Base-by-base conservation (phyloP, 371 early-diverging fungal species). In the Parasitella parasitica region DNA sequence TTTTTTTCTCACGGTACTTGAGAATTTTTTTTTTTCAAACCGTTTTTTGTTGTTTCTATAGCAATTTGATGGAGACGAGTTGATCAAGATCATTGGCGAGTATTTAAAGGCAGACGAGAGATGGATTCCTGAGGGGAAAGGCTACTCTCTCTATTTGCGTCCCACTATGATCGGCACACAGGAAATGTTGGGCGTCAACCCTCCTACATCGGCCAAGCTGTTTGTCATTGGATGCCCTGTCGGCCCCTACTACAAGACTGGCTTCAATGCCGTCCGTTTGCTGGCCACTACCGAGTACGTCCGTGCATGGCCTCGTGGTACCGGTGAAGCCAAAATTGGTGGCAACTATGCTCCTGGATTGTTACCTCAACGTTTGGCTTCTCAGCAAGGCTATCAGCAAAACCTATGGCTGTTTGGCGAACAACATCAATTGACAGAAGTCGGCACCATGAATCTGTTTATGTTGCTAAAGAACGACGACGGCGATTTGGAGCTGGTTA, bases 301-400 rank as follows among this genome's bases (percentile, higher is more conserved):
- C 22, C 90, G 98, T 60, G 97, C 98, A 15, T 96, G 97, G 97
- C 97, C 97, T 24, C 96, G 97, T 12, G 97, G 98, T 59, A 94
- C 95, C 4, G 97, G 97, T 64, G 91, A 90, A 73, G 85, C 87
- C 64, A 98, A 98, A 88, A 73, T 97, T 65, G 97, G 98, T 63
- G 93, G 84, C 57, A 94, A 94, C 80, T 94, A 94, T 72, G 81
- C 78, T 34, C 70, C 73, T 34, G 78, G 66, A 61, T 87, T 97
- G 64, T 79, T 85, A 41, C 95, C 97, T n/a, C 95, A 95, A 69
- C 80, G 91, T 63, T 86, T 93, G 60, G 97, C 96, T 54, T 89
- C 89, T 65, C 80, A 85, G 69, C 70, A 87, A 58, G 96, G 97
- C 0, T 94, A 87, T 76, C 92, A 93, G 66, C 98, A 98, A 80